Evolutionary conservation across 148 eudicot species (phyloP), one percentile per base, ranked within the genome.

Genomic region (Rhododendron molle): DNA sequence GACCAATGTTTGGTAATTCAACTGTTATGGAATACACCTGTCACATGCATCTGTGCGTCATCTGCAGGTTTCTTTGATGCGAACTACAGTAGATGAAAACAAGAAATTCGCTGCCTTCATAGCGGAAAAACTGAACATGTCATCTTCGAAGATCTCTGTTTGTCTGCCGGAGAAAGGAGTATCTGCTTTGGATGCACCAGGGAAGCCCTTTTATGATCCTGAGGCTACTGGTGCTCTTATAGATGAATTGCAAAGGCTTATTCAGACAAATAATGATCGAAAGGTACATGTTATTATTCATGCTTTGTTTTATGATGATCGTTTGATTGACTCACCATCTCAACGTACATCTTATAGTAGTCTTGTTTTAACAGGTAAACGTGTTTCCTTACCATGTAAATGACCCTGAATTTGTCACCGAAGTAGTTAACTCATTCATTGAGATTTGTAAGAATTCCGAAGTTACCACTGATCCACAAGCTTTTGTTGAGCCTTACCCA

Each of bases 101-200:
- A 92, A 89, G 88, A 90, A 91, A 87, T 88, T 94, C 91, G 98
- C 99, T 83, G 93, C 91, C 36, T 97, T 97, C 87, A 95, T 97
- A 84, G 95, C 99, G 12, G 79, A 88, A 74, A 97, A 94, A 91
- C 86, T 97, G 85, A 97, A 93, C 91, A 93, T 89, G 88, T 90
- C 98, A 84, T 90, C 99, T 81, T 89, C 98, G 79, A 94, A 92
- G 88, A 74, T 97, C 46, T 78, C 90, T 60, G 90, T 97, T 89
- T 97, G 98, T 91, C 87, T 97, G 87, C 98, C 98, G n/a, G 91
- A 93, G 89, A 95, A 91, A 80, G 99, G 99, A 81, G 86, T 95
- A 78, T 95, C 99, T 88, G 98, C 98, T 88, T 87, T 97, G 88
- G 99, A 97, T 89, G 94, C 95, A 49, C 93, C 94, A 1, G 98